These are phyloP conservation scores for Danielia reshetovae DNA, from an alignment of 805 yeast genomes.

Conservation along the genomic window DNA sequence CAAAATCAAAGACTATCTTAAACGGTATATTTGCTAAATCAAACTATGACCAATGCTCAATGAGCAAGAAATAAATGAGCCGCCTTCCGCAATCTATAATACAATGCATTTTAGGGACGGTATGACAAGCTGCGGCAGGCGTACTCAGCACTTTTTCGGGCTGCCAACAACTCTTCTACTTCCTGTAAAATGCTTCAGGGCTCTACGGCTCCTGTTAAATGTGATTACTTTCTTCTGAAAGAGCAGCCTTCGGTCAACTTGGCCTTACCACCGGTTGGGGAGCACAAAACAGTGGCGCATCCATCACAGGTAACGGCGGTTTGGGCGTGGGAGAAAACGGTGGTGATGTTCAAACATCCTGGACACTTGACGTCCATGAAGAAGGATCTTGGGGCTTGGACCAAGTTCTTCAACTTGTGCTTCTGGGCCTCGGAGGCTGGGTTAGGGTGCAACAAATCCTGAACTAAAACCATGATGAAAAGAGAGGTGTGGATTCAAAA, in stretches of 20 bases:
- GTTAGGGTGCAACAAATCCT: conserved; percentile 96
- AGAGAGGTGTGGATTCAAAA: conserved; percentile 4
- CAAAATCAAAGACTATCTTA: no score
- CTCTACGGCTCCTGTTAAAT: no score
- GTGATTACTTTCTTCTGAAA: conserved; percentile 92
- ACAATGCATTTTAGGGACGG: conserved; percentile 17
- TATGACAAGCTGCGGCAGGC: not conserved
- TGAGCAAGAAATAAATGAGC: conserved; percentile 1
- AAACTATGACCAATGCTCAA: no score
- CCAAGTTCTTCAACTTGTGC: conserved; percentile 97
- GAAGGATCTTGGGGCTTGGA: conserved; percentile 97
- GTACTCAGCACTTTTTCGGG: conserved; percentile 18
- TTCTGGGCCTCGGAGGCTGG: conserved; percentile 94
- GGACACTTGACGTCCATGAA: conserved; percentile 99
- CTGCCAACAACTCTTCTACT: no score
- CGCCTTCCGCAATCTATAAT: conserved; percentile 10
- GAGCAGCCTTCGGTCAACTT: conserved; percentile 99
- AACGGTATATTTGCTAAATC: no score
- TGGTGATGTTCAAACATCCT: conserved; percentile 98
- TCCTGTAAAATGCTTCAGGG: no score
- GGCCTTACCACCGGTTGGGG: conserved; percentile 99
- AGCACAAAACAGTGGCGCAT: conserved; percentile 96
- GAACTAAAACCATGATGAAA: conserved; percentile 79
- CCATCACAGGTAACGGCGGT: conserved; percentile 99
- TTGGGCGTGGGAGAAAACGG: conserved; percentile 99